These are phyloP conservation scores for Fusarium sarcochroum DNA, from an alignment of 2,329 filamentous ascomycete genomes.

Conservation along the genomic window DNA sequence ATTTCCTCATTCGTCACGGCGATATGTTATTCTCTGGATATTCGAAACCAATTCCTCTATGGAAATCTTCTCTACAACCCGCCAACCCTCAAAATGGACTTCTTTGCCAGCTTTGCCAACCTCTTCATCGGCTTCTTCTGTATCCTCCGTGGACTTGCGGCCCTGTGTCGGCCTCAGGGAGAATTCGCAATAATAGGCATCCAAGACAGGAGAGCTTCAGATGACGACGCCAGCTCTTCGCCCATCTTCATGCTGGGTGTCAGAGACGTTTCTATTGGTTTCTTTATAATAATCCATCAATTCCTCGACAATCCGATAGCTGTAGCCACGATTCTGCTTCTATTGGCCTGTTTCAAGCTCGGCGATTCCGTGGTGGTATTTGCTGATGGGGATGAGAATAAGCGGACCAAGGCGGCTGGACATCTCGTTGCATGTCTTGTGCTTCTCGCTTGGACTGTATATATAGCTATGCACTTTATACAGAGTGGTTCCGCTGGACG, in stretches of 20 bases:
- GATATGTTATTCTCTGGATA: background rate
- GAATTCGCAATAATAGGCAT: background rate
- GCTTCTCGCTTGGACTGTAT: background rate
- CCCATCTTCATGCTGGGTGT: conserved; percentile 1
- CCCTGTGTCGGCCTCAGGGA: background rate
- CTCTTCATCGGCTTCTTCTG: background rate
- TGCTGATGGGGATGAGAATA: background rate
- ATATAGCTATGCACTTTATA: background rate
- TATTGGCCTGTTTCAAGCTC: conserved; percentile 1
- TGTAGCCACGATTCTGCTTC: background rate
- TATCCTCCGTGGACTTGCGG: background rate
- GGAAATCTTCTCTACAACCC: background rate
- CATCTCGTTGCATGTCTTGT: background rate
- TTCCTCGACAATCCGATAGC: background rate
- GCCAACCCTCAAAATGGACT: background rate
- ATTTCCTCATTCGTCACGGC: too few relatives aligned
- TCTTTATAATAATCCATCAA: background rate
- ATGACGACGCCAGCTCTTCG: background rate
- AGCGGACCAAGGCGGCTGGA: background rate
- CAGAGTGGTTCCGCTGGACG: too few relatives aligned
- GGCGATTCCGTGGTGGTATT: background rate
- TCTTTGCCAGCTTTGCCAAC: background rate
- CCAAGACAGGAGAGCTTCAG: background rate
- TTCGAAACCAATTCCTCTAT: too few relatives aligned
- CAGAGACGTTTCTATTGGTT: background rate